Evolutionary conservation across 2,329 filamentous ascomycete species (phyloP), one percentile per base, ranked within the genome.

Genomic region (Fusarium decemcellulare): DNA sequence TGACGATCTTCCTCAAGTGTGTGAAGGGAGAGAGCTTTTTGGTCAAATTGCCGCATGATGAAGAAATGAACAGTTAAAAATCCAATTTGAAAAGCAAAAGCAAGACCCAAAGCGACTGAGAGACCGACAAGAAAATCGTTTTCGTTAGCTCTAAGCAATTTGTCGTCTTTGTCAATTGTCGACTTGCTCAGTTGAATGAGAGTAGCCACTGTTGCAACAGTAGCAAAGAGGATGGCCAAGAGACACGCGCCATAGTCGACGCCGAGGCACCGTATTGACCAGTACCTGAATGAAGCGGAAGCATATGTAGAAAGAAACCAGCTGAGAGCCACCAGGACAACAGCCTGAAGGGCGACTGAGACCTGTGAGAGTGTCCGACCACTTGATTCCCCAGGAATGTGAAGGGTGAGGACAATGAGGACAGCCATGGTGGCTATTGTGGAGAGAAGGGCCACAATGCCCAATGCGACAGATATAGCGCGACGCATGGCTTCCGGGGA

Each of bases 51-150:
- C 29, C 84, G 80, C 23, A 75, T 77, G 36, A 77, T 63, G 34
- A 85, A 69, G 66, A 85, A 85, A 69, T 84, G 81, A 29, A 79
- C 71, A 29, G 84, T 76, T 48, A 87, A 75, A 67, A 87, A 88
- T 27, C 81, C 68, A n/a, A 86, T 75, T 71, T 89, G 87, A 8
- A 80, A 75, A 1, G 78, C 73, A 61, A 86, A 84, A 7, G 84
- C 79, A 40, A 86, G 59, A 10, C 81, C 83, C 54, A 88, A 77
- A 14, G 82, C 77, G 14, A 84, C 75, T 0, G 86, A 81, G 5
- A 81, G 76, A 34, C 83, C 86, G 14, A 83, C 75, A 37, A 88
- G 72, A 48, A 86, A 81, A 42, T 56, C 62, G 75, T 74, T 55
- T 51, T 71, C 72, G 18, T 59, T 63, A 3, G 67, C 48, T n/a